Evolutionary conservation across 2,329 filamentous ascomycete species (phyloP), one percentile per base, ranked within the genome.

Genomic region (Alternaria incomplexa): DNA sequence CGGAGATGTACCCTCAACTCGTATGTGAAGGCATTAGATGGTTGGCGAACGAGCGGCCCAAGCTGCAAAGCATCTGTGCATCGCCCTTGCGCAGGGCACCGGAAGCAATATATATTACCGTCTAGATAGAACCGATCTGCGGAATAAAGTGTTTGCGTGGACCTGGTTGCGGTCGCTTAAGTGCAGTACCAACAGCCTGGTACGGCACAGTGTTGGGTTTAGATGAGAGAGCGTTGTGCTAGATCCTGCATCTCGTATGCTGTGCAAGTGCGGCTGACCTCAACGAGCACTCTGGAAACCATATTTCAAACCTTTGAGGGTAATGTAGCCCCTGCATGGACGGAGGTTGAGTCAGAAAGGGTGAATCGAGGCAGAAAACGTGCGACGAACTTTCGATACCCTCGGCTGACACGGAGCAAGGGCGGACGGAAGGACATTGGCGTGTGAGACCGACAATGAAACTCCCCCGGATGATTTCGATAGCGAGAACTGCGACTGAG

Each of bases 181-280:
- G 50, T 45, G 58, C 25, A 59, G 47, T 69, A 70, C 70, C 70
- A 73, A 45, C 65, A 67, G 62, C 69, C 70, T 62, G 70, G 70
- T 67, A 68, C 63, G 32, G 47, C 22, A 20, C 28, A 56, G 46
- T 23, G 63, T 67, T 62, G 68, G 54, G 54, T 50, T 60, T 66
- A 71, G 62, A 71, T 66, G 67, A 69, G 61, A 25, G 13, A 61
- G 53, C 61, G 62, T 66, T 69, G 58, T 62, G 58, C 66, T 56
- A 69, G 64, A 68, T 66, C 47, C 45, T 69, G 55, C 68, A 58
- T 52, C 43, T 46, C 28, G 50, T 62, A 48, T 48, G 50, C 44
- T 50, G 50, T 64, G 63, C 54, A 67, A 57, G 25, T 61, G 52
- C 59, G 56, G 56, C 54, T 61, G 61, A 56, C 25, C 54, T 63